Evolutionary conservation across 2,329 filamentous ascomycete genomes (phyloP).

Genomic region (Ophiostoma angusticollis): DNA sequence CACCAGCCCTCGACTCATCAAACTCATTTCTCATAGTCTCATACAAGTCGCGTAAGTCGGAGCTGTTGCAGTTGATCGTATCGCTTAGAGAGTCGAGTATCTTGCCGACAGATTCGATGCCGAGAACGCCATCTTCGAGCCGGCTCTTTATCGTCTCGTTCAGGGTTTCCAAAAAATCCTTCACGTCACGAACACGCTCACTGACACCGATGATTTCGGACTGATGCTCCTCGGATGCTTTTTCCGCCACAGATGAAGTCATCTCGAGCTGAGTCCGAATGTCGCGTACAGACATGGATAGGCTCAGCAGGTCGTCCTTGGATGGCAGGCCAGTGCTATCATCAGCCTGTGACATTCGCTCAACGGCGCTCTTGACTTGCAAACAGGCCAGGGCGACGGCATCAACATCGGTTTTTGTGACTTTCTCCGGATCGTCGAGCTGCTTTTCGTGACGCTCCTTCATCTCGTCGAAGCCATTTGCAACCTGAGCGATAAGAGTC

Average conservation of each 20-base stretch:
- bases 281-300: slow-evolving; percentile 57
- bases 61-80: slow-evolving; percentile 43
- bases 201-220: slow-evolving; percentile 68
- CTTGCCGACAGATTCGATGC: slow-evolving; percentile 60
- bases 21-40: slow-evolving; percentile 75
- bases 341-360: slow-evolving; percentile 59
- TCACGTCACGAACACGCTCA: slow-evolving; percentile 57
- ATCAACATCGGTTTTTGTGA: slow-evolving; percentile 73
- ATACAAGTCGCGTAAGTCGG: slow-evolving; percentile 59
- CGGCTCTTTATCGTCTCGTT: slow-evolving; percentile 64
- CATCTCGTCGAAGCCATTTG: slow-evolving; percentile 62
- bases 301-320: slow-evolving; percentile 61
- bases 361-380: slow-evolving; percentile 71
- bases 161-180: slow-evolving; percentile 63
- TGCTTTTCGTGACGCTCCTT: slow-evolving; percentile 43
- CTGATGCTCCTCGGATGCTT: slow-evolving; percentile 73
- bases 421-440: slow-evolving; percentile 45
- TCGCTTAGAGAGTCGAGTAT: slow-evolving; percentile 55
- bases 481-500: slow-evolving; percentile 65
- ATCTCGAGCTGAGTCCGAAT: slow-evolving; percentile 50
- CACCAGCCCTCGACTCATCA: slow-evolving; percentile 68
- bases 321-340: slow-evolving; percentile 52
- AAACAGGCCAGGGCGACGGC: slow-evolving; percentile 67
- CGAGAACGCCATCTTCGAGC: slow-evolving; percentile 60
- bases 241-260: slow-evolving; percentile 61